Evolutionary conservation across 768 basidiomycete genomes (phyloP), one percentile per base, ranked within the genome.

Genomic region (Termitomyces sp.): DNA sequence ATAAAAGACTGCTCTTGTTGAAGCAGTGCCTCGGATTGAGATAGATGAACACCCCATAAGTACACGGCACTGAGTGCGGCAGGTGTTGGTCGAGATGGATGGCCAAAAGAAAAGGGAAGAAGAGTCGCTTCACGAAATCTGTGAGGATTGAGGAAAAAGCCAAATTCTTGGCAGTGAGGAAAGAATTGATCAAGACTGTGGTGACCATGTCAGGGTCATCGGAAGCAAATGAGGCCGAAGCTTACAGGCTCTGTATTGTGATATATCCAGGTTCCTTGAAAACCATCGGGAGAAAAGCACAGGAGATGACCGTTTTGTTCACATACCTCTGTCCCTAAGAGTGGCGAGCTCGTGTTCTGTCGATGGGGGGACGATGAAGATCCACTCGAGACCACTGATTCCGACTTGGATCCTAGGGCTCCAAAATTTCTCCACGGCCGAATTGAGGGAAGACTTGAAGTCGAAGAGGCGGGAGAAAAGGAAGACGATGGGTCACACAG

Each of bases 161-260:
- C 85, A 55, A 88, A 76, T 60, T 83, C 77, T 35, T 72, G 65
- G 0, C 79, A 75, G 60, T 87, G 76, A 15, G 78, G 79, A 11
- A 83, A 65, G 63, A 92, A 84, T 26, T 71, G 71, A 62, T 84
- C 79, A 3, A 86, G 65, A 37, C 86, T 88, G 48, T n/a, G 37
- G 35, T 35, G 12, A 44, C 19, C 60, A 52, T 22, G 37, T 60
- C 44, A 55, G 48, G 24, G 30, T 22, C 48, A 41, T 58, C 49
- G 11, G 38, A 8, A 12, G 30, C 32, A 12, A 48, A 46, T 8
- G 15, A 37, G 53, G 24, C 3, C 37, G 28, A 22, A 42, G 67
- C 70, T 64, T 64, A 76, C 76, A 74, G 66, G 54, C 63, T 64
- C 55, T 73, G 72, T 34, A 77, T 67, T 43, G 70, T 64, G 24